phyloP scores from a whole-genome alignment of 768 basidiomycete genomes.

The Boletus subcaerulescens region DNA sequence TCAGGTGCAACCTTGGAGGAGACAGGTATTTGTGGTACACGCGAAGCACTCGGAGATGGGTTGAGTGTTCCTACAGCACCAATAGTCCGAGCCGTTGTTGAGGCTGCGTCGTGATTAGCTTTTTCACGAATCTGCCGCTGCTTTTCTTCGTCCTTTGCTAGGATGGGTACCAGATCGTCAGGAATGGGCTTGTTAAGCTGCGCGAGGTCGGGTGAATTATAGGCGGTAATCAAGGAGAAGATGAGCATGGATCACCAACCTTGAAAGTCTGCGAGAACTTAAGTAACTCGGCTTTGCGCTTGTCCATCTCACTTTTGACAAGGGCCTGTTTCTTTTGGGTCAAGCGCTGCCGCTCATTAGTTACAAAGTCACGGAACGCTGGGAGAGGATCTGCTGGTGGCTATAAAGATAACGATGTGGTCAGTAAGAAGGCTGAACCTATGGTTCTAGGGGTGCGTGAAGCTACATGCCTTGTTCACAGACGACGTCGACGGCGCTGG shows the following conservation, averaged over 20 bases:
- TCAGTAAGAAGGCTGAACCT: constrained; percentile 5
- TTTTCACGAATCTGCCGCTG: constrained; percentile 82
- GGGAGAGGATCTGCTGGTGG: constrained; percentile 73
- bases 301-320: constrained; percentile 92
- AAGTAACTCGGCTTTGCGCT: constrained; percentile 87
- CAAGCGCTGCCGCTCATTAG: constrained; percentile 84
- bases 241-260: constrained; percentile 43
- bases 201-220: neutral
- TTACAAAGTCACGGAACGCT: constrained; percentile 91
- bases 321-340: constrained; percentile 89
- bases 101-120: constrained; percentile 62
- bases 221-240: neutral
- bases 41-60: constrained; percentile 47
- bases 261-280: constrained; percentile 95
- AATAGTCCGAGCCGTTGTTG: constrained; percentile 67
- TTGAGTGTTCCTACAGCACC: constrained; percentile 43
- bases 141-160: constrained; percentile 92
- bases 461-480: constrained; percentile 48
- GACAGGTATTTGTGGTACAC: constrained; percentile 33
- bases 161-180: constrained; percentile 86
- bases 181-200: constrained; percentile 95
- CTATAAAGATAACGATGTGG: constrained; percentile 31
- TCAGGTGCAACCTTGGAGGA: constrained; percentile 32
- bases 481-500: constrained; percentile 50
- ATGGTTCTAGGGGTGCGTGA: neutral